A percentile compares a stretch with the other conserved stretches of the same genome.
Evolutionary conservation across 192 early-diverging fungal species (phyloP).

Genomic region (Dispira simplex): DNA sequence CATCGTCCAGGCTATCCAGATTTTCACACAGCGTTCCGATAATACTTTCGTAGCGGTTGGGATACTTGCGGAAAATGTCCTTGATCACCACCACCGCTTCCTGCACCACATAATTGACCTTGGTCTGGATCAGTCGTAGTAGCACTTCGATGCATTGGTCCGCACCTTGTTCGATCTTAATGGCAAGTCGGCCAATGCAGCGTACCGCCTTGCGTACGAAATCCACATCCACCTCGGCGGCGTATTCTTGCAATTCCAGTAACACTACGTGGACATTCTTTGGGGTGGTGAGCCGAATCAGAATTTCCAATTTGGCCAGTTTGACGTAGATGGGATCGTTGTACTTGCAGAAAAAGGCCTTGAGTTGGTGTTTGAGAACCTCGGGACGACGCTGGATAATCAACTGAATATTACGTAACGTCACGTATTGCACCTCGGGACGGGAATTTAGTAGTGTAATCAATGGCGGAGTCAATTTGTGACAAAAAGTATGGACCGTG

Average conservation of each 20-base stretch:
- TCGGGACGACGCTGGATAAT: constrained; percentile 85
- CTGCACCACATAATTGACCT: constrained; percentile 96
- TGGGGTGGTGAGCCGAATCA: constrained; percentile 70
- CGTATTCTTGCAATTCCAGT: constrained; percentile 86
- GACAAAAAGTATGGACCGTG: constrained; percentile 50
- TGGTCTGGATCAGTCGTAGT: constrained; percentile 72
- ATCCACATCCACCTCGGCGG: constrained; percentile 92
- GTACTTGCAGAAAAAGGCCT: constrained; percentile 99
- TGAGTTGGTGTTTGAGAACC: constrained; percentile 81
- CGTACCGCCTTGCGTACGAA: constrained; percentile 98
- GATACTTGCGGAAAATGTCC: constrained; percentile 98
- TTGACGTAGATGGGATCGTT: constrained; percentile 99
- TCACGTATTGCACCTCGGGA: constrained; percentile 95
- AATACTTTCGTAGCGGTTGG: constrained; percentile 89
- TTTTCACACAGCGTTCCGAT: constrained; percentile 90
- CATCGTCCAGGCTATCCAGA: constrained; percentile 89
- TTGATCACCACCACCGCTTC: constrained; percentile 97
- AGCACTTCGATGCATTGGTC: constrained; percentile 78
- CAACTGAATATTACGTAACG: constrained; percentile 89
- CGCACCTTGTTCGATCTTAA: constrained; percentile 81
- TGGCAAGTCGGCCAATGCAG: constrained; percentile 87
- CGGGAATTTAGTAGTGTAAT: constrained; percentile 81
- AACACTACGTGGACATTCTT: constrained; percentile 80
- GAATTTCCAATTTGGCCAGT: constrained; percentile 90
- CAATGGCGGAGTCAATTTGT: constrained; percentile 82